Evolutionary conservation across 352 stramenopile species (phyloP), one percentile per base, ranked within the genome.

Genomic region (Globisporangium polare): DNA sequence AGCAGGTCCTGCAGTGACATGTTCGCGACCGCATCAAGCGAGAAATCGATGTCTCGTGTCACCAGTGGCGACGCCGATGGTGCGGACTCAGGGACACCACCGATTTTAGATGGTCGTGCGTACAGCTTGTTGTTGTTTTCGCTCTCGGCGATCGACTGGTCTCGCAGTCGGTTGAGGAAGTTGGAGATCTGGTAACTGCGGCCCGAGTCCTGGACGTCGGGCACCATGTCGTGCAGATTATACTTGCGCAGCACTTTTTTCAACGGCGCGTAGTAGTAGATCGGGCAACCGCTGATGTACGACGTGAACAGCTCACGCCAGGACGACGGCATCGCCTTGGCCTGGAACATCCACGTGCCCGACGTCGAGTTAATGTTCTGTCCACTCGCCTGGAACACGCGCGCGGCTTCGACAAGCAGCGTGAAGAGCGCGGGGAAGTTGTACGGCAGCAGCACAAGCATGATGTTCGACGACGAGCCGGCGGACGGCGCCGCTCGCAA

Each of bases 361-460:
- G 74, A 78, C 0, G 71, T 52, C 9, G 82, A 80, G 35, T 80
- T 90, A 52, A 91, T 88, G 52, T 77, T 91, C 61, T 92, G 85
- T 1, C 85, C 85, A 42, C 78, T 92, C 20, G 87, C 80, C 53
- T 94, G 84, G 52, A 88, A 92, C 31, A 93, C 84, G 27, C 87
- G 77, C 4, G 83, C 86, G 7, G 86, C 84, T 62, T 96, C 86
- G 17, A 95, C 86, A 5, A 96, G 67, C 41, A 96, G 60, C 13
- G 78, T 78, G 37, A 96, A 96, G 8, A 96, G 68, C 37, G 86
- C 73, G 2, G 87, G 83, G 53, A 88, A 96, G 63, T 96, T 96
- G 66, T 96, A 94, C n/a, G 87, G 87, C n/a, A 96, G 68, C 22
- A 96, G 59, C 5, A 95, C 74, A n/a, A 96, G 76, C 60, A 92